Evolutionary conservation across 345 rosid genomes (phyloP).

Genomic region (Rhodamnia argentea): DNA sequence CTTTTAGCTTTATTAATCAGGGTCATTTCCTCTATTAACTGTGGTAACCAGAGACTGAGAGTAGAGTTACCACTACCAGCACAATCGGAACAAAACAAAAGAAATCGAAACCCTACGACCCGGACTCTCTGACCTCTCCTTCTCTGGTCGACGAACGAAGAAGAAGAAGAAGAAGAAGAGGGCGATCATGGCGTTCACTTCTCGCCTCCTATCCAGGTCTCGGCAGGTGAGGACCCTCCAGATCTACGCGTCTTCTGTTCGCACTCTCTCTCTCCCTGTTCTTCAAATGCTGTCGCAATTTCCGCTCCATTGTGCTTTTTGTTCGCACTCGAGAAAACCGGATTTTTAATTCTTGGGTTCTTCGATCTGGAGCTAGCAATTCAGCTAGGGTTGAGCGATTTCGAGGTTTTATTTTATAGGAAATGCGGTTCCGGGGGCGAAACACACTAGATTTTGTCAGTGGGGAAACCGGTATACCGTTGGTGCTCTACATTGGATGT

Average conservation of each 20-base stretch:
- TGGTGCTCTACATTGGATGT: background rate
- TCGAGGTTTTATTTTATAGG: background rate
- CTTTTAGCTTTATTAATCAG: background rate
- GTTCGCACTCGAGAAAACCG: background rate
- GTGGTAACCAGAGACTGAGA: background rate
- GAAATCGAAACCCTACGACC: background rate
- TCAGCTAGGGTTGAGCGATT: background rate
- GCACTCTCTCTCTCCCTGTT: background rate
- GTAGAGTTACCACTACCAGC: background rate
- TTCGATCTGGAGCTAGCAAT: background rate
- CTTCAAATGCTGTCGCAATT: background rate
- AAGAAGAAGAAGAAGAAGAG: background rate
- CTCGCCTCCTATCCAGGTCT: conserved; percentile 66
- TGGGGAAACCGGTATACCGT: background rate
- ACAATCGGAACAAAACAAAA: background rate
- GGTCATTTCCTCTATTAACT: background rate
- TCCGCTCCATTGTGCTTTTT: background rate
- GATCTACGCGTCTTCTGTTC: background rate
- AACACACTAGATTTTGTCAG: background rate
- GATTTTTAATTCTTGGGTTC: background rate
- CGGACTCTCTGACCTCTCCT: background rate
- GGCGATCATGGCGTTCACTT: conserved; percentile 53
- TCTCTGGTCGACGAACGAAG: background rate
- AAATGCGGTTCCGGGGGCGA: background rate
- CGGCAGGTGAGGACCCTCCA: conserved; percentile 41